A percentile compares a stretch with the other conserved stretches of the same genome.
phyloP scores from a whole-genome alignment of 2,329 filamentous ascomycete genomes.

The Aspergillus caelatus region DNA sequence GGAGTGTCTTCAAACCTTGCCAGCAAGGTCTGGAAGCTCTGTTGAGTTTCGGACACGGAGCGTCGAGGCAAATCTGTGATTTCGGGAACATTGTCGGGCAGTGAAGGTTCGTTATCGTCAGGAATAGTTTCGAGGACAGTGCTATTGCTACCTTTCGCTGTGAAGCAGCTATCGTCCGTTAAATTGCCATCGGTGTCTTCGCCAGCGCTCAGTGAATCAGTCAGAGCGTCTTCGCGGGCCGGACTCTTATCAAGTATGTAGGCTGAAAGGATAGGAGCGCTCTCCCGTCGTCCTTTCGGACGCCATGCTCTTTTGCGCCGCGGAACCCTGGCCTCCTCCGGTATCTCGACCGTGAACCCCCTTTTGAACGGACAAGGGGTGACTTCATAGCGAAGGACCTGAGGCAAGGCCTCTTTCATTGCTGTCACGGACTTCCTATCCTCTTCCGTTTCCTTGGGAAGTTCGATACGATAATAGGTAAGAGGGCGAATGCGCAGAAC shows the following conservation, averaged over 20 bases:
- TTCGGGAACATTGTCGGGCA: constrained; percentile 14
- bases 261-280: constrained; percentile 24
- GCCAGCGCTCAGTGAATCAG: constrained; percentile 31
- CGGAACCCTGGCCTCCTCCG: constrained; percentile 67
- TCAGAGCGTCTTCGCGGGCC: constrained; percentile 18
- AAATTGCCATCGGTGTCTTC: constrained; percentile 37
- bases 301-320: constrained; percentile 71
- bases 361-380: constrained; percentile 84
- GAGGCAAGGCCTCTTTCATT: constrained; percentile 69
- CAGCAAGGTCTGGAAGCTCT: constrained; percentile 40
- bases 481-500: constrained; percentile 83
- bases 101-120: constrained; percentile 21
- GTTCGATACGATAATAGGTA: constrained; percentile 87
- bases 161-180: constrained; percentile 35
- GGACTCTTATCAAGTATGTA: constrained; percentile 18
- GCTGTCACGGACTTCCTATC: constrained; percentile 66
- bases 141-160: constrained; percentile 27
- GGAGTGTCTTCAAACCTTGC: constrained; percentile 41
- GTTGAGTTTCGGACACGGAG: constrained; percentile 33
- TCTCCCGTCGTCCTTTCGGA: constrained; percentile 56
- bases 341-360: constrained; percentile 73
- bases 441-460: constrained; percentile 67
- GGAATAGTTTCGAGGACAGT: constrained; percentile 27
- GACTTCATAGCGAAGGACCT: constrained; percentile 81
- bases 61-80: constrained; percentile 18